These are phyloP conservation scores for Spinacia oleracea DNA, from an alignment of 179 eudicot genomes.

Conservation along the genomic window DNA sequence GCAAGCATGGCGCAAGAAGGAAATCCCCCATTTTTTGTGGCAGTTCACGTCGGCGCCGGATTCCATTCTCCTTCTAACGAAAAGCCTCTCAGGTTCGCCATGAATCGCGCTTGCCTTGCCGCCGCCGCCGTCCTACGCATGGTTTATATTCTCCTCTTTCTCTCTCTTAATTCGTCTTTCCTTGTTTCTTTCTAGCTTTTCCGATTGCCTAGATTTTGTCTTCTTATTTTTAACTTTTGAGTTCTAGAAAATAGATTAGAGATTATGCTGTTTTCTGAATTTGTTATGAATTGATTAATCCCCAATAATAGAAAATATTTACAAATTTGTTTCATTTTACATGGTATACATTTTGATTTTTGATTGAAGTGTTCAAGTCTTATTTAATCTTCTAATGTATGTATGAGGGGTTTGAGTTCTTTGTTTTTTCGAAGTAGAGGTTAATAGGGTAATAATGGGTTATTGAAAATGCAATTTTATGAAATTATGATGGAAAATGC, in stretches of 20 bases:
- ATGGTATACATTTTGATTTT: too few relatives aligned
- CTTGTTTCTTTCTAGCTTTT: neutral
- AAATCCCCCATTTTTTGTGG: conserved; percentile 67
- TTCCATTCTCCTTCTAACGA: conserved; percentile 84
- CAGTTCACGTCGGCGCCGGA: conserved; percentile 97
- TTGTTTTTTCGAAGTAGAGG: neutral
- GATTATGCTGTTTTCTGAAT: neutral
- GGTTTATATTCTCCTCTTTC: conserved; percentile 33
- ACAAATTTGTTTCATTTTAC: too few relatives aligned
- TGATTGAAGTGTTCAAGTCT: neutral
- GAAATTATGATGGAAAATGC: neutral
- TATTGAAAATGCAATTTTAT: neutral
- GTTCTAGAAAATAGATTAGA: neutral
- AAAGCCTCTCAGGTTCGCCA: conserved; percentile 67
- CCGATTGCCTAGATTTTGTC: neutral
- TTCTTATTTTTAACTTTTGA: neutral
- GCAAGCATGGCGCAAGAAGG: conserved; percentile 41
- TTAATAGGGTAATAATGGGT: neutral
- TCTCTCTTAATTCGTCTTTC: neutral
- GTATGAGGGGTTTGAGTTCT: conserved; percentile 14
- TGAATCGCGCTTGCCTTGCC: conserved; percentile 86
- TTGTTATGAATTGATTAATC: too few relatives aligned
- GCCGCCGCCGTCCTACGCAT: conserved; percentile 67
- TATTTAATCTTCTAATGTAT: neutral
- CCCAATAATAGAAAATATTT: too few relatives aligned